These are phyloP conservation scores for Myochromella boudieri DNA, from an alignment of 768 basidiomycete genomes.

Conservation along the genomic window DNA sequence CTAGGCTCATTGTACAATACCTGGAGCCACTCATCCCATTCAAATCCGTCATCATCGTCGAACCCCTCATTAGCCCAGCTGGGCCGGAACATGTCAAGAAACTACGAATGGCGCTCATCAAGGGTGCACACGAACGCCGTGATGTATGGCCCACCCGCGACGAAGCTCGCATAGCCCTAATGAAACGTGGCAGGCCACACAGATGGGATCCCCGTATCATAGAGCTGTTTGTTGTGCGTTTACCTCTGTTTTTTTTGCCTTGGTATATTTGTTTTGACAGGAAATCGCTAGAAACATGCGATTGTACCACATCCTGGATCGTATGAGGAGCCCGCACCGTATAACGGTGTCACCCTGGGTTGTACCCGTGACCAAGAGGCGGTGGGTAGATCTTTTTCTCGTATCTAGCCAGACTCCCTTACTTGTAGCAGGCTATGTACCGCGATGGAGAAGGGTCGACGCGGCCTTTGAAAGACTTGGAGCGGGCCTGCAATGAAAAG, in stretches of 20 bases:
- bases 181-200: conserved; percentile 28
- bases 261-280: not conserved
- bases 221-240: conserved; percentile 51
- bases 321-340: conserved; percentile 28
- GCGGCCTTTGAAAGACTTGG: conserved; percentile 49
- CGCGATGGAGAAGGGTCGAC: conserved; percentile 53
- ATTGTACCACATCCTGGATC: conserved; percentile 24
- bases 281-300: conserved; percentile 5
- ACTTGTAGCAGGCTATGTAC: conserved; percentile 59
- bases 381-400: conserved; percentile 32
- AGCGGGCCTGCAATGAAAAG: conserved; percentile 33
- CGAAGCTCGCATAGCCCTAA: conserved; percentile 38
- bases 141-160: conserved; percentile 52
- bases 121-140: conserved; percentile 46
- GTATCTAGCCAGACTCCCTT: not conserved
- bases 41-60: conserved; percentile 54
- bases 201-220: conserved; percentile 58
- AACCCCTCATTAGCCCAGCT: conserved; percentile 60
- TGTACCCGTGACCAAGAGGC: conserved; percentile 65
- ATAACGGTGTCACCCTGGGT: conserved; percentile 46
- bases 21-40: conserved; percentile 47
- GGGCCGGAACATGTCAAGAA: conserved; percentile 40
- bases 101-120: conserved; percentile 43
- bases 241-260: not conserved
- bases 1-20: conserved; percentile 54